These are phyloP conservation scores for Mycothermus thermophilus DNA, from an alignment of 495 filamentous ascomycete genomes.

Conservation along the genomic window DNA sequence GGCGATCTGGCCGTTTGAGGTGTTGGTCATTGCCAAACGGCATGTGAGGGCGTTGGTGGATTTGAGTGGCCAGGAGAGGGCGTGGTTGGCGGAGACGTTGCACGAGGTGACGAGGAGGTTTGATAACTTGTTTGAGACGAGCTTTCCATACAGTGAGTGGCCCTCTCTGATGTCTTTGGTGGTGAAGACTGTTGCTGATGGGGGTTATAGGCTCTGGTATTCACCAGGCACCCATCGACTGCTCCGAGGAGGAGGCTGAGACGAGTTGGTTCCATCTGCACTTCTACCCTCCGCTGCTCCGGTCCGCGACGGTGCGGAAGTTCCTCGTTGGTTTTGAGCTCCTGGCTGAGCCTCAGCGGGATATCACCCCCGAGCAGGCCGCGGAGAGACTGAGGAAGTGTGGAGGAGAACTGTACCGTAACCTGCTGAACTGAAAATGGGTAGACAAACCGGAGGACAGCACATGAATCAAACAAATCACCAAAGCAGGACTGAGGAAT, in stretches of 20 bases:
- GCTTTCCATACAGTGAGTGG: slow-evolving; percentile 73
- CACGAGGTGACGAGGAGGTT: slow-evolving; percentile 79
- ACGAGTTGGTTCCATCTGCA: slow-evolving; percentile 87
- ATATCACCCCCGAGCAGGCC: slow-evolving; percentile 96
- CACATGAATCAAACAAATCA: too few relatives aligned
- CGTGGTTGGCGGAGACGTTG: slow-evolving; percentile 65
- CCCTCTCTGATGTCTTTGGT: too few relatives aligned
- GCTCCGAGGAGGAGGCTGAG: slow-evolving; percentile 71
- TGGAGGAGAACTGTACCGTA: slow-evolving; percentile 74
- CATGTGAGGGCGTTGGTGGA: slow-evolving; percentile 76
- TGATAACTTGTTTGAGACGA: slow-evolving; percentile 94
- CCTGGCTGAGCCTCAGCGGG: slow-evolving; percentile 90
- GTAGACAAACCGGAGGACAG: not conserved
- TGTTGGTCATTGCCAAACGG: slow-evolving; percentile 71
- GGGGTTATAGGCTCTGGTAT: slow-evolving; percentile 49
- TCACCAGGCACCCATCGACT: slow-evolving; percentile 85
- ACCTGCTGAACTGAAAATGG: slow-evolving; percentile 35
- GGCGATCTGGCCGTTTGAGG: slow-evolving; percentile 94
- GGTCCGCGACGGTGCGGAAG: slow-evolving; percentile 87
- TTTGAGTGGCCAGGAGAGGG: slow-evolving; percentile 51
- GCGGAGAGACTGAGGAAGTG: slow-evolving; percentile 59
- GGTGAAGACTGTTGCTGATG: slow-evolving; percentile 1
- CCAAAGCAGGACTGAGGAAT: too few relatives aligned
- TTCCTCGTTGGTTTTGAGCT: slow-evolving; percentile 93
- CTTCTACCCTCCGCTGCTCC: slow-evolving; percentile 87